These are phyloP conservation scores for Lathyrus oleraceus DNA, from an alignment of 306 rosid genomes.

Conservation along the genomic window DNA sequence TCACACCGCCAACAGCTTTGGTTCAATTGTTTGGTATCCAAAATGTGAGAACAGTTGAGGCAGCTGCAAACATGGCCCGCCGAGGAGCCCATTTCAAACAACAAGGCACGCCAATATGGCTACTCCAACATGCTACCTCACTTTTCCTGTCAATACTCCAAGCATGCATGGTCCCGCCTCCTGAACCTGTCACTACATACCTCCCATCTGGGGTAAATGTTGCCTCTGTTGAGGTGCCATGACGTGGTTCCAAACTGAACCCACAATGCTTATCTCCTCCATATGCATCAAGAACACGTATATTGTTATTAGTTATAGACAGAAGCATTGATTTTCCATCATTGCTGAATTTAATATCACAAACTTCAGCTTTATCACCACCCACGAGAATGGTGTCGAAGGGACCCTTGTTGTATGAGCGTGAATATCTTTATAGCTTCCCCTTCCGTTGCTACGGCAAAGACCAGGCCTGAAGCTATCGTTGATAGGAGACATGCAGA, in stretches of 20 bases:
- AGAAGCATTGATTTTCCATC: constrained; percentile 97
- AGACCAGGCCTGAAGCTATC: constrained; percentile 99
- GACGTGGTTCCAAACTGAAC: too few relatives aligned
- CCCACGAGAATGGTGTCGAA: constrained; percentile 97
- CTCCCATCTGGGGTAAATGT: too few relatives aligned
- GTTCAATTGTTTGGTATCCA: constrained; percentile 72
- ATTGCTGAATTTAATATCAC: constrained; percentile 94
- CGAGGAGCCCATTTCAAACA: constrained; percentile 98
- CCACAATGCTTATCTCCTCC: constrained; percentile 97
- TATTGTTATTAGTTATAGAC: constrained; percentile 80
- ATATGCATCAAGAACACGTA: constrained; percentile 93
- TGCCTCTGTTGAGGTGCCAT: too few relatives aligned
- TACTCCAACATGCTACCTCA: constrained; percentile 92
- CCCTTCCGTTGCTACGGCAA: constrained; percentile 99
- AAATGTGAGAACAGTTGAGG: constrained; percentile 84
- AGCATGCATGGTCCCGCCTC: constrained; percentile 89
- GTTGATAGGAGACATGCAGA: constrained; percentile 97
- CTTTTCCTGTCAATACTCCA: constrained; percentile 75
- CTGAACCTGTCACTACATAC: too few relatives aligned
- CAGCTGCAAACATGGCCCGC: constrained; percentile 89
- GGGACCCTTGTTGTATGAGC: constrained; percentile 98
- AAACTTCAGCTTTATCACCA: constrained; percentile 95
- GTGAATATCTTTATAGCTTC: constrained; percentile 96
- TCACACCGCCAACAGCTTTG: too few relatives aligned
- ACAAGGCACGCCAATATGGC: constrained; percentile 76